Percentiles rank a stretch among this genome's conserved stretches.
These are phyloP conservation scores for Dianthus caryophyllus DNA, from an alignment of 148 eudicot genomes.

Conservation along the genomic window DNA sequence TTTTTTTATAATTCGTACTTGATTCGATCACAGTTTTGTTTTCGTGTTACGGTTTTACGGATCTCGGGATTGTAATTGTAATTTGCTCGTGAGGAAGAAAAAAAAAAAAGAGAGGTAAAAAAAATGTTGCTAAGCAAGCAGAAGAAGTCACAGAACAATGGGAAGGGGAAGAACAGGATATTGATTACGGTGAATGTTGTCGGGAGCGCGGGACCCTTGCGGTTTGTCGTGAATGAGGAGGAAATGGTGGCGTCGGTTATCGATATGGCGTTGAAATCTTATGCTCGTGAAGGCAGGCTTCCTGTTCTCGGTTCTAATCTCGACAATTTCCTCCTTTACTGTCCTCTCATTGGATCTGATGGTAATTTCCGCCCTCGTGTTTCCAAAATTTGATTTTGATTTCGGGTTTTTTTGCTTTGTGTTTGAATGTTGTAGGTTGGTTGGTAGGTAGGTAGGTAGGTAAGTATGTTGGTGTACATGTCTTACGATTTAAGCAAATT, in stretches of 20 bases:
- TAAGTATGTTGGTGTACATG: not conserved
- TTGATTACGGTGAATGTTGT: constrained; percentile 58
- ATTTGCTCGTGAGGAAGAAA: too few relatives aligned
- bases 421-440: not conserved
- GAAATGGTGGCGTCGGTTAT: constrained; percentile 44
- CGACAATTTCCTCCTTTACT: constrained; percentile 43
- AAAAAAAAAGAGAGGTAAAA: too few relatives aligned
- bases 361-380: constrained; percentile 28
- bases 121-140: constrained; percentile 38
- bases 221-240: constrained; percentile 58
- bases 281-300: constrained; percentile 66
- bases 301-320: constrained; percentile 59
- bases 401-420: not conserved
- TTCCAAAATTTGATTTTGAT: not conserved
- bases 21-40: not conserved
- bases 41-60: not conserved
- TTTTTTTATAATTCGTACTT: not conserved
- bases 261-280: constrained; percentile 47
- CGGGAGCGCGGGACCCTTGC: constrained; percentile 65
- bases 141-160: constrained; percentile 29
- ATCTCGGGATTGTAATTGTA: too few relatives aligned
- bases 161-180: constrained; percentile 39
- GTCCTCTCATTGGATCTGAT: constrained; percentile 44
- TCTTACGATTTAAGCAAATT: not conserved
- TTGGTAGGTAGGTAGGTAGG: not conserved